A percentile compares a stretch with the other conserved stretches of the same genome.
These are phyloP conservation scores for Xylariales sp. DNA, from an alignment of 2,329 filamentous ascomycete species.

Conservation along the genomic window DNA sequence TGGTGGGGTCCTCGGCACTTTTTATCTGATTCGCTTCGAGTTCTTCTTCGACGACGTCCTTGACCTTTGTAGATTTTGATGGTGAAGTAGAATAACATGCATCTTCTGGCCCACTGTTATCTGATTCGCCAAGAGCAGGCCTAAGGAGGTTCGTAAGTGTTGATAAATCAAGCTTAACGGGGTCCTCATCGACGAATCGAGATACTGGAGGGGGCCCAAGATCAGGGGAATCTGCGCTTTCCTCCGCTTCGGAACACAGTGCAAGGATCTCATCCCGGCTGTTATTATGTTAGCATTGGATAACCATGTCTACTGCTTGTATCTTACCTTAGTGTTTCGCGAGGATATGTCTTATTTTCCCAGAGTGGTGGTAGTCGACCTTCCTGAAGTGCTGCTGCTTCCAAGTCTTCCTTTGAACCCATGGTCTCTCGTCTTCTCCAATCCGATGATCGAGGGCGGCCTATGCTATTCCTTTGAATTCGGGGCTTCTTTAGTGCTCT, in stretches of 20 bases:
- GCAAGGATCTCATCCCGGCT: slow-evolving; percentile 73
- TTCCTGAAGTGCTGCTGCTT: slow-evolving; percentile 62
- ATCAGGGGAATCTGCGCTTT: slow-evolving; percentile 72
- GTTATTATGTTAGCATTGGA: slow-evolving; percentile 40
- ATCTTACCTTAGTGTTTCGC: slow-evolving; percentile 73
- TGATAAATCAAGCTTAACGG: slow-evolving; percentile 65
- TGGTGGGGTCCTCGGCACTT: slow-evolving; percentile 11
- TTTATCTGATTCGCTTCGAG: slow-evolving; percentile 8
- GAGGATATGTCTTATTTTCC: slow-evolving; percentile 75
- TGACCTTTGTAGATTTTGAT: slow-evolving; percentile 7
- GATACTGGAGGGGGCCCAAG: slow-evolving; percentile 73
- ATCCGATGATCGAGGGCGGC: slow-evolving; percentile 62
- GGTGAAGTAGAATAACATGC: slow-evolving; percentile 1
- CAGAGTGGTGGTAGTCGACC: slow-evolving; percentile 73
- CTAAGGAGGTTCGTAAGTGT: slow-evolving; percentile 39
- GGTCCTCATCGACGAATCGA: slow-evolving; percentile 67
- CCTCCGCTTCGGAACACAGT: slow-evolving; percentile 61
- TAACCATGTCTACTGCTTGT: background rate
- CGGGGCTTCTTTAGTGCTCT: slow-evolving; percentile 56
- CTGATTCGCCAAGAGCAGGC: slow-evolving; percentile 31
- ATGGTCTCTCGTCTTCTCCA: slow-evolving; percentile 67
- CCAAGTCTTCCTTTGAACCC: slow-evolving; percentile 56
- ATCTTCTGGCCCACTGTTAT: slow-evolving; percentile 21
- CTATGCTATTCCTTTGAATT: slow-evolving; percentile 55
- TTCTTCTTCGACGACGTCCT: slow-evolving; percentile 19